Percentiles rank a stretch among this genome's conserved stretches.
Conservation (phyloP, 2,329 filamentous ascomycete genomes). For the Diaporthe sp. region DNA sequence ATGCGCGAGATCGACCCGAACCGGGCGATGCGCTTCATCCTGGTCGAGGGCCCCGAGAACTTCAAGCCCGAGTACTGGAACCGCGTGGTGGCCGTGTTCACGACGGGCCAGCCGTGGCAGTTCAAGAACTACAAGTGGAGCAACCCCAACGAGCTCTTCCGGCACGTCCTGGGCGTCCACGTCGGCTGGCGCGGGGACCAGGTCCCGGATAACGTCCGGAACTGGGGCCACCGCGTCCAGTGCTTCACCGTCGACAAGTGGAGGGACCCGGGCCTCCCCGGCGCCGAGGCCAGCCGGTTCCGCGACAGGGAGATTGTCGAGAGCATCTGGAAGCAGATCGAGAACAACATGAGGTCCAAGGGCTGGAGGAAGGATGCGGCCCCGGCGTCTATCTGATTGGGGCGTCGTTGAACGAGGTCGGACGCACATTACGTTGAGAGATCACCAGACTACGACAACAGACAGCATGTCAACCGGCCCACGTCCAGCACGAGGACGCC, state of each 20-base stretch:
- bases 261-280: slow-evolving; percentile 65
- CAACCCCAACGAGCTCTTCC: slow-evolving; percentile 88
- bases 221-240: slow-evolving; percentile 89
- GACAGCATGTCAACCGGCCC: not conserved
- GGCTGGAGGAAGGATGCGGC: slow-evolving; percentile 85
- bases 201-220: slow-evolving; percentile 81
- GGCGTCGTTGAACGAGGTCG: not conserved
- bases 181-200: slow-evolving; percentile 92
- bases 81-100: slow-evolving; percentile 95
- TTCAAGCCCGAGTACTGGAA: slow-evolving; percentile 99
- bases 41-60: slow-evolving; percentile 92
- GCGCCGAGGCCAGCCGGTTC: slow-evolving; percentile 74
- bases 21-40: slow-evolving; percentile 89
- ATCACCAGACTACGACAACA: not conserved
- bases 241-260: slow-evolving; percentile 83
- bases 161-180: slow-evolving; percentile 87
- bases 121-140: slow-evolving; percentile 99
- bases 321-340: slow-evolving; percentile 90
- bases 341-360: slow-evolving; percentile 86
- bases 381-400: slow-evolving; percentile 64
- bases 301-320: slow-evolving; percentile 94
- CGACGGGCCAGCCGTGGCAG: slow-evolving; percentile 97
- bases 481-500: not conserved
- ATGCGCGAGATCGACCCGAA: slow-evolving; percentile 79
- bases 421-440: not conserved